Evolutionary conservation across 768 basidiomycete species (phyloP), one percentile per base, ranked within the genome.

Genomic region (Phaeolepiota aurea): DNA sequence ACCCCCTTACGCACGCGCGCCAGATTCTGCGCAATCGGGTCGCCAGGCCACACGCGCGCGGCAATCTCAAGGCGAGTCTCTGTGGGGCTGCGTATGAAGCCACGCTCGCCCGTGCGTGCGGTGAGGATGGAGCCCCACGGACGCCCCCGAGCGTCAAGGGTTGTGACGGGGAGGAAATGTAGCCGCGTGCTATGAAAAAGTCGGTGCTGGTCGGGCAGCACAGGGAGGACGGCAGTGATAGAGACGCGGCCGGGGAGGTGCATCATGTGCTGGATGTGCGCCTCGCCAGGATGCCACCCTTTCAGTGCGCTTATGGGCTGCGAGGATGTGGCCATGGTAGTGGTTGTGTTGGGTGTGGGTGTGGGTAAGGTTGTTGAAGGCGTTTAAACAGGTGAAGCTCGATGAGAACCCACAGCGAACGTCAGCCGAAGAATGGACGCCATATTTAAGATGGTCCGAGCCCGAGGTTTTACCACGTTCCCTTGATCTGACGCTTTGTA

Each of bases 11-110:
- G n/a, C 9, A 32, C 13, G 15, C 43, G 30, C 45, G 48, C 14
- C 48, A 18, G 19, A 38, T 48, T 71, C 30, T 55, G 50, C 9
- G 48, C 20, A 13, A 70, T 51, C 9, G 73, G 73, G 25, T 75
- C 73, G 0, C 49, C 49, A n/a, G 46, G 48, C 60, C 61, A 62
- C 12, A 59, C 44, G 1, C 16, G 48, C 2, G 55, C 51, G 13
- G 48, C 44, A n/a, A 61, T 40, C 3, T 28, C 38, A 2, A 62
- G 49, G 5, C 41, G 41, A 3, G 46, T 48, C 20, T 54, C 43
- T 2, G 46, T 43, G 1, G 59, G 54, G 23, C 54, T 59, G 3
- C 32, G 33, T 21, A 62, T 61, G 45, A 61, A 62, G 12, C 47
- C 49, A 1, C 54, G 49, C 1, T 42, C 44, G 1, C 61, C 61